These are phyloP conservation scores for Globisporangium okanoganense DNA, from an alignment of 352 stramenopile genomes.

Conservation along the genomic window DNA sequence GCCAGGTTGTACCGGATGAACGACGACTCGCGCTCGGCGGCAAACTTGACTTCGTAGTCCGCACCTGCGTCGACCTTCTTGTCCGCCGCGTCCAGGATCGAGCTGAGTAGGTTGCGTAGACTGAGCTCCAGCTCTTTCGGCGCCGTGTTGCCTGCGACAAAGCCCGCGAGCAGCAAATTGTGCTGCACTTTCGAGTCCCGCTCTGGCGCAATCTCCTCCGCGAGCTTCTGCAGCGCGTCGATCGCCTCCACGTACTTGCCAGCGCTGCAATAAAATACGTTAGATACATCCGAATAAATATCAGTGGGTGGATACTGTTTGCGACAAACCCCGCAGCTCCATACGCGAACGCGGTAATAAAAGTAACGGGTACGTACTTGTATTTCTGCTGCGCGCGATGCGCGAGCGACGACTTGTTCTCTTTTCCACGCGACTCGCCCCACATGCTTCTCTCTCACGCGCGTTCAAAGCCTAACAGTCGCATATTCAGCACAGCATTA, in stretches of 20 bases:
- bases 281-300: too few species aligned
- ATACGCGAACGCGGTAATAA: too few species aligned
- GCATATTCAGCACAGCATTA: neutral
- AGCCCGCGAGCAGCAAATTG: slow-evolving; percentile 74
- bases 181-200: slow-evolving; percentile 84
- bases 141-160: slow-evolving; percentile 53
- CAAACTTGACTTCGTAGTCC: slow-evolving; percentile 32
- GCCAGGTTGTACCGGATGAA: slow-evolving; percentile 92
- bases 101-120: slow-evolving; percentile 55
- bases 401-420: slow-evolving; percentile 85
- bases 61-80: slow-evolving; percentile 39
- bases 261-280: slow-evolving; percentile 29
- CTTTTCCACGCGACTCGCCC: slow-evolving; percentile 56
- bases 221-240: slow-evolving; percentile 78
- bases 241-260: slow-evolving; percentile 86
- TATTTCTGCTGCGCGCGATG: slow-evolving; percentile 86
- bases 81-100: slow-evolving; percentile 30
- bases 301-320: too few species aligned
- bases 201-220: slow-evolving; percentile 70
- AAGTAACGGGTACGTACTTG: slow-evolving; percentile 51
- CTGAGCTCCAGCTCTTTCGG: slow-evolving; percentile 71
- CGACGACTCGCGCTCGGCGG: slow-evolving; percentile 79
- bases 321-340: too few species aligned
- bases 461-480: neutral
- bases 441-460: slow-evolving; percentile 39